Base-by-base conservation (phyloP, 2,329 filamentous ascomycete genomes). In the Chaetomium globosum region DNA sequence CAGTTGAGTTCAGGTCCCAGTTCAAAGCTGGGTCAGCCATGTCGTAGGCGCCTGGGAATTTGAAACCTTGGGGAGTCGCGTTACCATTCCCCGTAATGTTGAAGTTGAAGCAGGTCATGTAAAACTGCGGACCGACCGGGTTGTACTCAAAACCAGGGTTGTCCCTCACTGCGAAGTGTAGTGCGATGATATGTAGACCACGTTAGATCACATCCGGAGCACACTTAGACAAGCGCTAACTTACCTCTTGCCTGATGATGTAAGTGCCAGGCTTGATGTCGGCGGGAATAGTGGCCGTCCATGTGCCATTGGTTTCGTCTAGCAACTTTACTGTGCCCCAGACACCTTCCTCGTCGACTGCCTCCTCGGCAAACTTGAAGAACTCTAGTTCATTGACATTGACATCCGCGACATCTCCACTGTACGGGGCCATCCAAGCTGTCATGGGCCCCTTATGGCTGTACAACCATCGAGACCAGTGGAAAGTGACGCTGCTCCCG, bases 31-130 rank as follows among this genome's bases (percentile, higher is more conserved):
- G 61, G 7, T 64, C 62, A 5, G 49, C 36, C 48, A 21, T 55
- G 36, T 55, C 39, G 39, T 68, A 68, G 6, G 59, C 67, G 19
- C 65, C 67, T 7, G 67, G 67, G 36, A 68, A 68, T 10, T 48
- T 65, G 55, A 31, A 30, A 3, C 67, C 67, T 53, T 63, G 36
- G 8, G 67, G 67, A 13, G 62, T 64, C 10, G 67, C 67, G 2
- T 43, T 56, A 12, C 67, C 67, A 39, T 23, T n/a, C 36, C 67
- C 63, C 12, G 62, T 67, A 28, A 68, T 63, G 28, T 68, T 63
- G 67, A 68, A 63, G 54, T 67, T 67, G 67, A 68, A 68, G 63
- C 67, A 68, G 4, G 61, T 56, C 43, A 65, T 61, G 59, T 68
- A 68, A 48, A 67, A 68, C 60, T 68, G 67, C 1, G 67, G 65